These are phyloP conservation scores for Boletus pseudopeckii DNA, from an alignment of 768 basidiomycete species.

Conservation along the genomic window DNA sequence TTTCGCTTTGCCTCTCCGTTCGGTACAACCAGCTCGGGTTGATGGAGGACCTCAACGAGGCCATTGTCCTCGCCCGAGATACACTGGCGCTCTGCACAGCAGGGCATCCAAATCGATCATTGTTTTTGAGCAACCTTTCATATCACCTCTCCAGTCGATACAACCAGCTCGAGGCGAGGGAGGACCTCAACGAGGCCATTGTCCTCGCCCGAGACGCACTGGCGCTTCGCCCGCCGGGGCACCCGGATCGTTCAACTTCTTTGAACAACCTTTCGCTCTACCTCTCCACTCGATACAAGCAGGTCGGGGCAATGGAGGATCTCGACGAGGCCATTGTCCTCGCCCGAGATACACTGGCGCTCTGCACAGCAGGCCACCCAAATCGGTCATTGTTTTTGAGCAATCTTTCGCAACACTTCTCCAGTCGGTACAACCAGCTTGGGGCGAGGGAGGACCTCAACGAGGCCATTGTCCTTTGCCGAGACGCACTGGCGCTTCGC, in stretches of 20 bases:
- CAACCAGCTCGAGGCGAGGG: background rate
- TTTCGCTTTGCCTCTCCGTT: no score
- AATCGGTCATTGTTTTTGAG: background rate
- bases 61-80: no score
- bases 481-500: background rate
- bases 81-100: background rate
- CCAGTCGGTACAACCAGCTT: background rate
- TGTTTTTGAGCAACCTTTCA: background rate
- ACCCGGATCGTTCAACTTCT: background rate
- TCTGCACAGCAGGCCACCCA: background rate
- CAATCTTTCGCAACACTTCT: background rate
- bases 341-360: background rate
- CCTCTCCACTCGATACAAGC: background rate
- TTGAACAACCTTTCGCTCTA: background rate
- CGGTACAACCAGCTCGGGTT: no score
- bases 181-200: background rate
- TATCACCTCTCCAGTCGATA: background rate
- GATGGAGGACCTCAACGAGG: no score
- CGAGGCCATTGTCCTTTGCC: background rate
- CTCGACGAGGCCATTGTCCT: background rate
- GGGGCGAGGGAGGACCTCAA: background rate
- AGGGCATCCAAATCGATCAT: background rate
- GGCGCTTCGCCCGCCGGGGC: background rate
- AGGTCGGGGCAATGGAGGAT: background rate
- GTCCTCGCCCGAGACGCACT: background rate